A percentile compares a stretch with the other conserved stretches of the same genome.
These are phyloP conservation scores for Suillus subluteus DNA, from an alignment of 768 basidiomycete species.

Conservation along the genomic window DNA sequence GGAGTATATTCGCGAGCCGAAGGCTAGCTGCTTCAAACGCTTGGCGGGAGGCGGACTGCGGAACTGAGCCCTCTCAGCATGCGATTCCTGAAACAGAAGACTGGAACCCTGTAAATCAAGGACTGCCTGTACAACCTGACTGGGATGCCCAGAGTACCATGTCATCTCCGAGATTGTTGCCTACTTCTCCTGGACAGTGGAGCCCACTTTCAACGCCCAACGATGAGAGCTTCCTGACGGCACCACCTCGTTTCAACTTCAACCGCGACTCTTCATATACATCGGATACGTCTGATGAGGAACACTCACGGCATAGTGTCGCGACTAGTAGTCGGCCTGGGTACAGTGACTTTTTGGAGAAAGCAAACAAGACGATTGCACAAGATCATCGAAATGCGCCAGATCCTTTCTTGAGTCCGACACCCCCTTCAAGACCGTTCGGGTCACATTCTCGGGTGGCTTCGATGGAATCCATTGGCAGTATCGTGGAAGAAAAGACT, in stretches of 20 bases:
- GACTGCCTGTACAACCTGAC: constrained; percentile 69
- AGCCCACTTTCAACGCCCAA: constrained; percentile 60
- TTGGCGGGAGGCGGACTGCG: constrained; percentile 76
- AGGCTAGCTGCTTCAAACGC: constrained; percentile 69
- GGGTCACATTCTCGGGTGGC: constrained; percentile 78
- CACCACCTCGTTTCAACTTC: constrained; percentile 37
- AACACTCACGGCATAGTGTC: constrained; percentile 46
- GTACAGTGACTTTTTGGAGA: constrained; percentile 81
- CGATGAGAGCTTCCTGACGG: constrained; percentile 43
- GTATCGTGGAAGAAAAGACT: constrained; percentile 88
- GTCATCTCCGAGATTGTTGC: constrained; percentile 44
- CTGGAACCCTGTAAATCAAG: constrained; percentile 75
- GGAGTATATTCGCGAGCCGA: constrained; percentile 78
- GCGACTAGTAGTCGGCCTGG: constrained; percentile 40
- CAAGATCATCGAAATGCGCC: constrained; percentile 77
- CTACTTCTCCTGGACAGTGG: constrained; percentile 65
- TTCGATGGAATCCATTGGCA: constrained; percentile 90
- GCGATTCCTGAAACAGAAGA: constrained; percentile 73
- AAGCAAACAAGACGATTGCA: constrained; percentile 83
- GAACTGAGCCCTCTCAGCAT: constrained; percentile 37
- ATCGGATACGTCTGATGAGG: constrained; percentile 66
- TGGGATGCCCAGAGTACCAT: constrained; percentile 70
- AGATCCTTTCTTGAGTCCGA: constrained; percentile 81
- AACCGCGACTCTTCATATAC: constrained; percentile 26
- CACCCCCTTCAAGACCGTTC: constrained; percentile 73